A percentile compares a stretch with the other conserved stretches of the same genome.
Conservation (phyloP, 306 rosid genomes). For the Quercus alba region DNA sequence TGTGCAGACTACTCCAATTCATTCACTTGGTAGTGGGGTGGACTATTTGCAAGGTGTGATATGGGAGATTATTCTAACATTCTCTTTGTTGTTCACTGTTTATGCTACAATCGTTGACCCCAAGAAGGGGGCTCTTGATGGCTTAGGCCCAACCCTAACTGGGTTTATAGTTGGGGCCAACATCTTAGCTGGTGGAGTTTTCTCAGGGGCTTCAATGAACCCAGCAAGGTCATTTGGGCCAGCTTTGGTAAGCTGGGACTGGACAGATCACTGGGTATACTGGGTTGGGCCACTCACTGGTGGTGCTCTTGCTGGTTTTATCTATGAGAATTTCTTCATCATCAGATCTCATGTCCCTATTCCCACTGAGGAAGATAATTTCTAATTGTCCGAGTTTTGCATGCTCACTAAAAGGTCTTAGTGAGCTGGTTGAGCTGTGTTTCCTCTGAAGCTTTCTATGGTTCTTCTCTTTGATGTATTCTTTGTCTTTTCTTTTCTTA, state of each 20-base stretch:
- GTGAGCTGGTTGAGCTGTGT: not conserved
- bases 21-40: slow-evolving; percentile 68
- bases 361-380: slow-evolving; percentile 29
- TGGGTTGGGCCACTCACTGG: slow-evolving; percentile 95
- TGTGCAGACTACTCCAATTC: slow-evolving; percentile 61
- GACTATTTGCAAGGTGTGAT: slow-evolving; percentile 69
- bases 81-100: no score
- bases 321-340: slow-evolving; percentile 75
- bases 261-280: slow-evolving; percentile 93
- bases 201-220: slow-evolving; percentile 83
- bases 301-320: slow-evolving; percentile 75
- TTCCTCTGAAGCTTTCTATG: not conserved
- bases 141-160: slow-evolving; percentile 64
- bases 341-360: slow-evolving; percentile 44
- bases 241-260: slow-evolving; percentile 67
- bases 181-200: slow-evolving; percentile 79
- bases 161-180: slow-evolving; percentile 89
- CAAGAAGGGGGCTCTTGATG: slow-evolving; percentile 54
- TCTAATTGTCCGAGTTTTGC: not conserved
- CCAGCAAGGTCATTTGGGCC: slow-evolving; percentile 93
- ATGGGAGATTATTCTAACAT: slow-evolving; percentile 45
- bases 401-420: no score
- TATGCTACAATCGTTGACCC: no score
- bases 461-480: no score
- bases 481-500: no score